Percentiles rank a stretch among this genome's conserved stretches.
These are phyloP conservation scores for Leishmania mexicana DNA, from an alignment of 208 protist species.

Conservation along the genomic window DNA sequence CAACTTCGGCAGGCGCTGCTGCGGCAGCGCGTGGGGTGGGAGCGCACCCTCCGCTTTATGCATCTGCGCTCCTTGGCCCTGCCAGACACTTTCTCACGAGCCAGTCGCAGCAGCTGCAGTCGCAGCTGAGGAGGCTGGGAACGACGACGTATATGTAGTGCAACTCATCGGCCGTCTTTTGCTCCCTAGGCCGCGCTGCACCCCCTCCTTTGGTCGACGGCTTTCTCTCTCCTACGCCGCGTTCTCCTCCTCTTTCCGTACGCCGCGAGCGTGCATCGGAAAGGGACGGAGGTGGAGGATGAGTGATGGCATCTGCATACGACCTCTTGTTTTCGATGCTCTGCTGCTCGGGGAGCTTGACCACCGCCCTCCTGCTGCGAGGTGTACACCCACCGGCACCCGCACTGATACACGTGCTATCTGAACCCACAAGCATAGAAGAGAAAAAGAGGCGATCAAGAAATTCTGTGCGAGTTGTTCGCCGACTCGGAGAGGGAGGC, in stretches of 20 bases:
- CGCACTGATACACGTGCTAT: background rate
- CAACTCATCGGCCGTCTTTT: background rate
- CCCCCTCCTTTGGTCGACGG: background rate
- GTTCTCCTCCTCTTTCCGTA: too few species aligned
- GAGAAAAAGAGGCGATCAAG: background rate
- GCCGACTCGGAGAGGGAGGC: background rate
- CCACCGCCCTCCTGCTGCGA: background rate
- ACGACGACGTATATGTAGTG: background rate
- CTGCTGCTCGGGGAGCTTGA: background rate
- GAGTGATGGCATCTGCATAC: background rate
- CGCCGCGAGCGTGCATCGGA: background rate
- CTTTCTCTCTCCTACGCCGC: background rate
- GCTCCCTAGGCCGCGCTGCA: background rate
- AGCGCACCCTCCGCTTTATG: background rate
- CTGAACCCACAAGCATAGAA: background rate
- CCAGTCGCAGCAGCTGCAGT: conserved; percentile 10
- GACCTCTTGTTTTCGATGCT: background rate
- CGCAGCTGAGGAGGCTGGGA: background rate
- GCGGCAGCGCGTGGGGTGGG: background rate
- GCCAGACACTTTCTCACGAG: conserved; percentile 7
- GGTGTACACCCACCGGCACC: background rate
- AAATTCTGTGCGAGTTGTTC: background rate
- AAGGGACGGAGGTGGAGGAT: background rate
- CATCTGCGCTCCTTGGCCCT: background rate
- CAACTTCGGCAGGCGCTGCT: background rate